phyloP scores from a whole-genome alignment of 176 grass and related monocot genomes.

The Eremochloa ophiuroides region DNA sequence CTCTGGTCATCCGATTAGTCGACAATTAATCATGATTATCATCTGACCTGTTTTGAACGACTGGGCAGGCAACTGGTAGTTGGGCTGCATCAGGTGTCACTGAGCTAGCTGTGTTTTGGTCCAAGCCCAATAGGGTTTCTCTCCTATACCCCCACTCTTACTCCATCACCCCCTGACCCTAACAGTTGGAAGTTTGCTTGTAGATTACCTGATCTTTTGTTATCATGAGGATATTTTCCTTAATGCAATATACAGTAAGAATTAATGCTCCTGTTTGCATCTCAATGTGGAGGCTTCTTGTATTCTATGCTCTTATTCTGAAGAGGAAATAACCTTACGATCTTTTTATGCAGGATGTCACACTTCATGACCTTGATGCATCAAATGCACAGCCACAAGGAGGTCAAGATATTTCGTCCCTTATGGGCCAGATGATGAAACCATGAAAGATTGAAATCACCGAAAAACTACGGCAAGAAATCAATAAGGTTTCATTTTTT shows the following conservation, averaged over 20 bases:
- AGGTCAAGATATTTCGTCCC: constrained; percentile 92
- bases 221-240: neutral
- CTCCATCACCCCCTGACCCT: no score
- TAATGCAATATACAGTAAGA: neutral
- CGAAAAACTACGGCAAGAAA: constrained; percentile 89
- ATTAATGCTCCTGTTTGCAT: neutral
- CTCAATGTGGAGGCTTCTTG: neutral
- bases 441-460: constrained; percentile 95
- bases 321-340: constrained; percentile 3
- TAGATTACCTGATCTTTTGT: neutral
- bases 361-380: constrained; percentile 90
- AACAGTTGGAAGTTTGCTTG: neutral
- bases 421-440: constrained; percentile 99
- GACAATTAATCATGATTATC: no score
- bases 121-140: no score
- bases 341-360: constrained; percentile 67
- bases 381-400: constrained; percentile 99
- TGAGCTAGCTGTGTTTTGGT: no score
- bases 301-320: neutral
- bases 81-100: no score
- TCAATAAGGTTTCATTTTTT: constrained; percentile 69
- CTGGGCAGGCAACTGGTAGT: no score
- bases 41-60: no score
- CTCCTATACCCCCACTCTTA: no score
- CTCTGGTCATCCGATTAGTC: no score